Percentiles rank a stretch among this genome's conserved stretches.
Conservation (phyloP, 2,329 filamentous ascomycete species). For the Didymella lethalis region DNA sequence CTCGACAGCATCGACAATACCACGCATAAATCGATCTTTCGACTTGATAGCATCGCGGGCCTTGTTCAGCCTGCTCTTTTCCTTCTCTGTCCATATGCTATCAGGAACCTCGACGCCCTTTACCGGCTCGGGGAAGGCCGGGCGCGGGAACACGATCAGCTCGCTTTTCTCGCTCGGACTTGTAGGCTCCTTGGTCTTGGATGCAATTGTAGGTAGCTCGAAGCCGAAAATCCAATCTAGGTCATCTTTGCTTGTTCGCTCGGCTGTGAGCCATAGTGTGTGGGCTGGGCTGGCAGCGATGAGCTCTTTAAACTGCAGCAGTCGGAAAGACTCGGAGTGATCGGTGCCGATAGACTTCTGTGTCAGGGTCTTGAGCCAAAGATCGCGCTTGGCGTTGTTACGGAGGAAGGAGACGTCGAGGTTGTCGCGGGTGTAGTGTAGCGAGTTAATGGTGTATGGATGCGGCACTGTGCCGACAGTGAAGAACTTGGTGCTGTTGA, state of each 20-base stretch:
- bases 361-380: conserved; percentile 78
- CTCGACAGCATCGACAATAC: conserved; percentile 55
- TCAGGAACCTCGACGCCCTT: conserved; percentile 60
- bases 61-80: conserved; percentile 64
- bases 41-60: conserved; percentile 55
- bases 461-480: conserved; percentile 90
- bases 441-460: conserved; percentile 80
- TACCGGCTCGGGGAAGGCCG: conserved; percentile 56
- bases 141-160: conserved; percentile 54
- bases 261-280: conserved; percentile 84
- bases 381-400: conserved; percentile 73
- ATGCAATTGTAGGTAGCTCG: conserved; percentile 68
- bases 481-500: conserved; percentile 76
- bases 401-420: conserved; percentile 55
- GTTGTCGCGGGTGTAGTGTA: conserved; percentile 65
- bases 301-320: conserved; percentile 80
- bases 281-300: conserved; percentile 72
- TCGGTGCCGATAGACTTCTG: conserved; percentile 71
- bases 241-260: conserved; percentile 68
- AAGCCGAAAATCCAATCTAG: conserved; percentile 94
- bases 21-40: conserved; percentile 40
- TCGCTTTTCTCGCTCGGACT: conserved; percentile 68
- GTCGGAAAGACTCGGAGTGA: conserved; percentile 69
- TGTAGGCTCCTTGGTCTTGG: conserved; percentile 63
- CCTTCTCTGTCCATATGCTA: conserved; percentile 62